Evolutionary conservation across 441 rosid genomes (phyloP).

Genomic region (Croton setiger): DNA sequence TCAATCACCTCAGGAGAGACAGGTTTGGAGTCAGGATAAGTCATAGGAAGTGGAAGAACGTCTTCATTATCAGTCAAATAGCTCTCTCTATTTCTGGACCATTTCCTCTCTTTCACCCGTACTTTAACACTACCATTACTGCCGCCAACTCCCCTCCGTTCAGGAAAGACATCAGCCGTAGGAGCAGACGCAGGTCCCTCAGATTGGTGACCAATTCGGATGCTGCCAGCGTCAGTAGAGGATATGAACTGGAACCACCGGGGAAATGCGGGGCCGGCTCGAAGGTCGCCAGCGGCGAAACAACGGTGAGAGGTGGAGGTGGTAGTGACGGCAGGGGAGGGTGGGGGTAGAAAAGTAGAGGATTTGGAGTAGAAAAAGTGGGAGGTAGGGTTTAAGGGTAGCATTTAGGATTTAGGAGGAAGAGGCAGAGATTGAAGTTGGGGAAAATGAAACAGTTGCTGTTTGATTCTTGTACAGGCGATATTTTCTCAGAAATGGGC

Average conservation of each 20-base stretch:
- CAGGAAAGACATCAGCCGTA: not conserved
- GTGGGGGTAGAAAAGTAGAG: conserved; percentile 25
- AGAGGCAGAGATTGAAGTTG: not conserved
- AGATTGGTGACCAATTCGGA: conserved; percentile 41
- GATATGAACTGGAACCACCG: conserved; percentile 39
- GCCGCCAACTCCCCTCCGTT: conserved; percentile 32
- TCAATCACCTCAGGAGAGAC: conserved; percentile 73
- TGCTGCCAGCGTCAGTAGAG: conserved; percentile 41
- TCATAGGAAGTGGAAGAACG: conserved; percentile 93
- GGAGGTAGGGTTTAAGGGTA: conserved; percentile 43
- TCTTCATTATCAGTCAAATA: conserved; percentile 65
- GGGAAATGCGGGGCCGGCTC: conserved; percentile 36
- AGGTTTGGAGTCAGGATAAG: conserved; percentile 76
- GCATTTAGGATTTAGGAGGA: conserved; percentile 32
- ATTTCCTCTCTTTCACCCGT: conserved; percentile 62
- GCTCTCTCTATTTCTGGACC: conserved; percentile 77
- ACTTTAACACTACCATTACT: conserved; percentile 33
- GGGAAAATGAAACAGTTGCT: not conserved
- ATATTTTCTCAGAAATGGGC: too few relatives aligned
- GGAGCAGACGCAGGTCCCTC: conserved; percentile 29
- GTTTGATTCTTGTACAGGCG: too few relatives aligned
- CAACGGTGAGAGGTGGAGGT: conserved; percentile 40
- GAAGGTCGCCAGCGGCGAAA: conserved; percentile 48
- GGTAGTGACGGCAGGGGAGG: conserved; percentile 13
- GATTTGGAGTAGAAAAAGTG: conserved; percentile 38